Evolutionary conservation across 2,329 filamentous ascomycete genomes (phyloP).

Genomic region (Paecilomyces dactylethromorphus): DNA sequence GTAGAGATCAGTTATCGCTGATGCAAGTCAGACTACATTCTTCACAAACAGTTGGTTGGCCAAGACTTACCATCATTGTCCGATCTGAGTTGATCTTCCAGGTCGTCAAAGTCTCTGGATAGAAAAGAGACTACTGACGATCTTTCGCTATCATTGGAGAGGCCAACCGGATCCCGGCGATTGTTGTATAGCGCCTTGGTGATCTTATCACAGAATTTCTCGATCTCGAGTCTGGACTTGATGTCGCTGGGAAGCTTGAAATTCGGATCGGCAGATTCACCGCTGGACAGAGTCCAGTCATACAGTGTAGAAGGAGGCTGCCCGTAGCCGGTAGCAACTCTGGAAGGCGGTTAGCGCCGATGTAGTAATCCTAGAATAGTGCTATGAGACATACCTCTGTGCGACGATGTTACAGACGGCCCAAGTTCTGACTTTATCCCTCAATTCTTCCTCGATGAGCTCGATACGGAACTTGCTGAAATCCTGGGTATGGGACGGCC

Average conservation of each 20-base stretch:
- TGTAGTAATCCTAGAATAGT: neutral
- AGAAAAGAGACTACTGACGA: slow-evolving; percentile 40
- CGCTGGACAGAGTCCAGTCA: slow-evolving; percentile 50
- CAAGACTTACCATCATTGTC: slow-evolving; percentile 33
- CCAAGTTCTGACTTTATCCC: slow-evolving; percentile 61
- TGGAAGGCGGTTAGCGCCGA: slow-evolving; percentile 18
- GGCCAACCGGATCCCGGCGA: slow-evolving; percentile 47
- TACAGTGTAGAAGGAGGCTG: slow-evolving; percentile 58
- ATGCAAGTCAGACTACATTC: slow-evolving; percentile 1
- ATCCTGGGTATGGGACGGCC: slow-evolving; percentile 56
- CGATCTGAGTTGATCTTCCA: slow-evolving; percentile 45
- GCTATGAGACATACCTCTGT: slow-evolving; percentile 45
- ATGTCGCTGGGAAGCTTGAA: slow-evolving; percentile 48
- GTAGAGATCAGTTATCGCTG: slow-evolving; percentile 42
- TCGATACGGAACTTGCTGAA: slow-evolving; percentile 47
- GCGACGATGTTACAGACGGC: slow-evolving; percentile 62
- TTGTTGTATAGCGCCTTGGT: slow-evolving; percentile 53
- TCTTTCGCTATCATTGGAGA: slow-evolving; percentile 39
- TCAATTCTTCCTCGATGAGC: slow-evolving; percentile 55
- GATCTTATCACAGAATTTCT: slow-evolving; percentile 54
- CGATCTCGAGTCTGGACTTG: slow-evolving; percentile 47
- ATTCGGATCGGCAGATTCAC: slow-evolving; percentile 36
- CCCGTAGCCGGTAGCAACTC: slow-evolving; percentile 62
- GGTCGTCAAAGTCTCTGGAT: slow-evolving; percentile 41
- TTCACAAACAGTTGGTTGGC: neutral